Base-by-base conservation (phyloP, 1,139 yeast genomes). In the Geotrichum histeridarum region DNA sequence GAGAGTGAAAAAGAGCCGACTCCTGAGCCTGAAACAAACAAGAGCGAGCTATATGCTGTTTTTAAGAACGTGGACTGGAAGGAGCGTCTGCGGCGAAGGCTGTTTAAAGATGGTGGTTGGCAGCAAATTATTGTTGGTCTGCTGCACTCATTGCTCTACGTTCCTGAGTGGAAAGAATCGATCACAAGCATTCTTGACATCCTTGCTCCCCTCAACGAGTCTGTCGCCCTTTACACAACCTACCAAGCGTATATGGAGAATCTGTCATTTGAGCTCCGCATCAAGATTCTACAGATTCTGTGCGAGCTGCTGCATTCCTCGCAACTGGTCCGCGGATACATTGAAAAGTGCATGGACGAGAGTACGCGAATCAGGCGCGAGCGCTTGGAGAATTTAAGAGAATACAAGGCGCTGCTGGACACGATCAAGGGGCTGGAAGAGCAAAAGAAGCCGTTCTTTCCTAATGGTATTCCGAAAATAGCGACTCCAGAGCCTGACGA, bases 91-190 rank as follows among this genome's bases (percentile, higher is more conserved):
- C 78, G 84, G 12, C 83, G 80, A 59, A 80, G 96, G 55, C 80
- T 80, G 62, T 93, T 86, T 67, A 82, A 79, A 63, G 91, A 88
- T 63, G 96, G 96, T 4, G 82, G 82, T 55, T 91, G 97, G 96
- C 85, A 88, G 63, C 77, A 84, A 44, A 80, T 86, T 48, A 70
- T 90, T 37, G 69, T 90, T 46, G 96, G 96, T 17, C 75, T 90
- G 4, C 74, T 90, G 33, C 66, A 68, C 46, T 68, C 69, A 12
- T 80, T 85, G 9, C 82, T 82, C 47, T 76, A 81, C 61, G 76
- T 83, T 35, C 81, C 83, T 0, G 77, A 77, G 18, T 85, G 80
- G 71, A 66, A 73, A 33, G 72, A 73, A 0, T 68, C 70, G 5
- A 78, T 84, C 54, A 73, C 70, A 14, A 70, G 73, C 41, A 77